Evolutionary conservation across 192 early-diverging fungal genomes (phyloP), one percentile per base, ranked within the genome.

Genomic region (Backusella tarrabulga): DNA sequence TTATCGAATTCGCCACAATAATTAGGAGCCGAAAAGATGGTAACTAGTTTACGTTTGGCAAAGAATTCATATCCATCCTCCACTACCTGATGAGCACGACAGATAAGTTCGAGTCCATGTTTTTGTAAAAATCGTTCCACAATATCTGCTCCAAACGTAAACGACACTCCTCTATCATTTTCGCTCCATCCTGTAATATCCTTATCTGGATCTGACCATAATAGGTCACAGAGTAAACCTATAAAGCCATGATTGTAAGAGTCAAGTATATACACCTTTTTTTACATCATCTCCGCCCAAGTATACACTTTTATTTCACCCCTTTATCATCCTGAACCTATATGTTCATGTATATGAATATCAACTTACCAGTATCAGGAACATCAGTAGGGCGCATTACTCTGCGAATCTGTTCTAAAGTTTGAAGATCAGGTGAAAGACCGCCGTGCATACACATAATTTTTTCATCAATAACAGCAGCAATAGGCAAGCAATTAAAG

Each of bases 391-490:
- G 97, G 74, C 97, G 86, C 97, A 98, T 98, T 32, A 99, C 94
- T 63, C 95, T 87, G 67, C 96, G 91, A 81, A 99, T 97, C 84
- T 99, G 97, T 80, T 99, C 97, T 95, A 98, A 97, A 84, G 87
- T 94, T 80, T 96, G 95, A 71, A 99, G 89, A 81, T 99, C 97
- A 6, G 97, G 97, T 12, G 96, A 98, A 15, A 99, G 88, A 54
- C 97, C 97, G 66, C 97, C 97, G 83, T 99, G 97, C 97, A 99
- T 98, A 70, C 93, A 94, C 74, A 99, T 96, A 76, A 99, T 99
- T 83, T 98, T 98, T 86, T 98, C 97, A 84, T 98, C 97, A 78
- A 98, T 95, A 67, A 98, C 94, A 34, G 97, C 97, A 9, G 97
- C 95, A 80, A 98, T 97, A 19, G 97, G 97, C 66, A 98, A 87